Evolutionary conservation across 2,329 filamentous ascomycete species (phyloP).

Genomic region (Clonostachys rosea): DNA sequence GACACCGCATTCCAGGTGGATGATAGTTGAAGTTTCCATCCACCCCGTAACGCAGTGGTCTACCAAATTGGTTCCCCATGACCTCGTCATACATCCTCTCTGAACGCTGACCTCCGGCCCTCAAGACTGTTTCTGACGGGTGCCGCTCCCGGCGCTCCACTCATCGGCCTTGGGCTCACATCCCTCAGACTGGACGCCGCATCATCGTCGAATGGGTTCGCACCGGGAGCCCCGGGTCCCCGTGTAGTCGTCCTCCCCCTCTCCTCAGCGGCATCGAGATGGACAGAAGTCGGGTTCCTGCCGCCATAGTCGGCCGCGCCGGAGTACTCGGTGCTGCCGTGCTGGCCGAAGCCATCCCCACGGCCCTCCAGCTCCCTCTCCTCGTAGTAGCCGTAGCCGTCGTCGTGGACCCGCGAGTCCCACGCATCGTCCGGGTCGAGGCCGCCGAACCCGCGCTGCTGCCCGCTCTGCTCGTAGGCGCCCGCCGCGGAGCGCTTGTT

Average conservation of each 20-base stretch:
- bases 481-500: slow-evolving; percentile 63
- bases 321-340: slow-evolving; percentile 12
- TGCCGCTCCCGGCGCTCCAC: slow-evolving; percentile 20
- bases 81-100: slow-evolving; percentile 55
- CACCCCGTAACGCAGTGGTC: too few species aligned
- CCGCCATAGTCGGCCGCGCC: slow-evolving; percentile 41
- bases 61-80: too few species aligned
- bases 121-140: slow-evolving; percentile 26
- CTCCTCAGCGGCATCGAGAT: slow-evolving; percentile 21
- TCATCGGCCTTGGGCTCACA: slow-evolving; percentile 72
- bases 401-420: slow-evolving; percentile 73
- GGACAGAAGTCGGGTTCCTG: slow-evolving; percentile 36
- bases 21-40: too few species aligned
- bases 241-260: slow-evolving; percentile 24
- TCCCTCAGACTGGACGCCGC: slow-evolving; percentile 63
- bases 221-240: slow-evolving; percentile 28
- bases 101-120: slow-evolving; percentile 57
- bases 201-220: slow-evolving; percentile 70
- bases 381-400: slow-evolving; percentile 63
- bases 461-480: slow-evolving; percentile 62
- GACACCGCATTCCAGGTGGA: too few species aligned
- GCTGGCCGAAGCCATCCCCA: slow-evolving; percentile 17
- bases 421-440: slow-evolving; percentile 83
- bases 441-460: slow-evolving; percentile 50
- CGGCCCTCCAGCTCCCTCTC: slow-evolving; percentile 65